A percentile compares a stretch with the other conserved stretches of the same genome.
Evolutionary conservation across 805 yeast species (phyloP).

Genomic region (Wickerhamomyces queroliae): DNA sequence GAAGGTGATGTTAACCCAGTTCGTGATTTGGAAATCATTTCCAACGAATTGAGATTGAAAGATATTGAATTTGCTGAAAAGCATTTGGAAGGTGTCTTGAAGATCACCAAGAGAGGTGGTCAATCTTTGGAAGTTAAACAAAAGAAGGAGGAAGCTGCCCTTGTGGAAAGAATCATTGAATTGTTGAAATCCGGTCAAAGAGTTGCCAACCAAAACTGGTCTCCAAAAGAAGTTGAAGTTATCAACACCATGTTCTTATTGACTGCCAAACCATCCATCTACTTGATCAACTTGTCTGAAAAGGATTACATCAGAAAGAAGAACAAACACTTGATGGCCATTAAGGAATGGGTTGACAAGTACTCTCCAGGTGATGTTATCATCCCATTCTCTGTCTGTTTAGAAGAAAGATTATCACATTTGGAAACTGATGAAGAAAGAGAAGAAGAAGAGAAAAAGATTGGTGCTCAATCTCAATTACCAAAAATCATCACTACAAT

Average conservation of each 20-base stretch:
- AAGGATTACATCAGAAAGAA: slow-evolving; percentile 80
- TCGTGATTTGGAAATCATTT: slow-evolving; percentile 89
- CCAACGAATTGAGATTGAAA: slow-evolving; percentile 88
- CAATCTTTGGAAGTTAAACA: slow-evolving; percentile 85
- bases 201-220: slow-evolving; percentile 84
- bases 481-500: slow-evolving; percentile 82
- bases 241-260: slow-evolving; percentile 82
- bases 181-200: slow-evolving; percentile 81
- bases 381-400: slow-evolving; percentile 87
- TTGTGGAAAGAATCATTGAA: slow-evolving; percentile 68
- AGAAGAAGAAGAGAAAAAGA: slow-evolving; percentile 64
- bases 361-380: slow-evolving; percentile 86
- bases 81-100: slow-evolving; percentile 71
- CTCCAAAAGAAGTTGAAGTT: slow-evolving; percentile 83
- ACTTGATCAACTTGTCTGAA: slow-evolving; percentile 86
- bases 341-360: slow-evolving; percentile 86
- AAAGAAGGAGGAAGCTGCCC: slow-evolving; percentile 77
- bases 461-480: slow-evolving; percentile 74
- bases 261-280: slow-evolving; percentile 94
- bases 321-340: slow-evolving; percentile 77
- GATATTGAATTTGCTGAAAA: slow-evolving; percentile 93
- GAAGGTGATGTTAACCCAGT: slow-evolving; percentile 96
- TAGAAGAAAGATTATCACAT: slow-evolving; percentile 87
- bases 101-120: slow-evolving; percentile 81
- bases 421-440: slow-evolving; percentile 83